Conservation (phyloP, 441 rosid genomes). For the Syzygium malaccense region DNA sequence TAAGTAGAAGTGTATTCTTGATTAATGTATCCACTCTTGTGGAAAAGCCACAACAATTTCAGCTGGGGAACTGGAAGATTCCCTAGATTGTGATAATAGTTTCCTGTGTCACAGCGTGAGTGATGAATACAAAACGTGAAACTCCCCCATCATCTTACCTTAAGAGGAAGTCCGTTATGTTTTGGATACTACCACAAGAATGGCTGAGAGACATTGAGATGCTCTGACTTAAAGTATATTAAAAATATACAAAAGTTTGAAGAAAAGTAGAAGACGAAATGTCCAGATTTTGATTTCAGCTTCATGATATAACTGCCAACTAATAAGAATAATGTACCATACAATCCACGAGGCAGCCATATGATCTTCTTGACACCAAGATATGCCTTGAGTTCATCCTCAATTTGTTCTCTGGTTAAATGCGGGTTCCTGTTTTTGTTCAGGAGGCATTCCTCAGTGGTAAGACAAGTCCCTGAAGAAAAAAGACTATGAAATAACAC, state of each 20-base stretch:
- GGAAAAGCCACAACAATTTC: neutral
- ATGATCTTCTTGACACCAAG: slow-evolving; percentile 66
- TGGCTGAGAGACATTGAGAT: neutral
- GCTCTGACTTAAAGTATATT: neutral
- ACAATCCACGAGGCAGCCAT: slow-evolving; percentile 84
- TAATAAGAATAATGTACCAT: slow-evolving; percentile 29
- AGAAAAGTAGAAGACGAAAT: neutral
- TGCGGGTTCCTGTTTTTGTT: slow-evolving; percentile 82
- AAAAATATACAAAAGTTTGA: neutral
- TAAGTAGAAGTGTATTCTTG: neutral
- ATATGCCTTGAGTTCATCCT: slow-evolving; percentile 60
- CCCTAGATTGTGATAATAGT: neutral
- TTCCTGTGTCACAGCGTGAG: neutral
- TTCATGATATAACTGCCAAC: neutral
- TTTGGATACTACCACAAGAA: neutral
- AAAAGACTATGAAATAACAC: neutral
- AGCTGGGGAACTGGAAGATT: neutral
- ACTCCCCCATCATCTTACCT: neutral
- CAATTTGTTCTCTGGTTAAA: slow-evolving; percentile 69
- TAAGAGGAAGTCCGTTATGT: neutral
- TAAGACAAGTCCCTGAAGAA: slow-evolving; percentile 77
- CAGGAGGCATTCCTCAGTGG: slow-evolving; percentile 87
- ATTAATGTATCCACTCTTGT: neutral
- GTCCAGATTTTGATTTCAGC: neutral
- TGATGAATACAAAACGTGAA: neutral